A percentile compares a stretch with the other conserved stretches of the same genome.
phyloP scores from a whole-genome alignment of 2,329 filamentous ascomycete genomes.

The Thermoascus crustaceus region DNA sequence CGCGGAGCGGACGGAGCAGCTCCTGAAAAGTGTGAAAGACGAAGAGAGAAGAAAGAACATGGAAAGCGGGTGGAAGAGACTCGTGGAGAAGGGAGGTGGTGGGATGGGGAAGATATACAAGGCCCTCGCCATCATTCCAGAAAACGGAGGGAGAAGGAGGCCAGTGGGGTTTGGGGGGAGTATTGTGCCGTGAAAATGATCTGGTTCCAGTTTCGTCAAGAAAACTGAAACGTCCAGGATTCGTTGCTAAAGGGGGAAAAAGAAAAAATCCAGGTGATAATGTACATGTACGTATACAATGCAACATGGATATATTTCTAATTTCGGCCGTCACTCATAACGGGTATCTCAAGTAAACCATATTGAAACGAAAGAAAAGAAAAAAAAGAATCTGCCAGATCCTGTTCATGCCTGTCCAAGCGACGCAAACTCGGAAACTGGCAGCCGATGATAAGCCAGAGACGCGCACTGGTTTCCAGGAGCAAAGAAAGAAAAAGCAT shows the following conservation, averaged over 20 bases:
- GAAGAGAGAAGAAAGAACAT: conserved; percentile 53
- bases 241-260: conserved; percentile 1
- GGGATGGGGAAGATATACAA: conserved; percentile 97
- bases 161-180: conserved; percentile 88
- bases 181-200: conserved; percentile 18
- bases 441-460: no score
- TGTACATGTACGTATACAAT: conserved; percentile 3
- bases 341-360: conserved; percentile 4
- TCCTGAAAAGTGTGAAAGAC: conserved; percentile 47
- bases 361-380: background rate
- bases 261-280: conserved; percentile 1
- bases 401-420: no score
- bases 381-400: background rate
- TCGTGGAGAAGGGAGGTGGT: conserved; percentile 72
- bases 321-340: no score
- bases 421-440: no score
- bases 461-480: no score
- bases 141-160: conserved; percentile 62
- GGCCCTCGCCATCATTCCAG: conserved; percentile 79
- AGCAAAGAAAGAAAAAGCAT: no score
- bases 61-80: conserved; percentile 65
- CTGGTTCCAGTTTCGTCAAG: conserved; percentile 7
- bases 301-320: background rate
- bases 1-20: conserved; percentile 61
- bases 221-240: conserved; percentile 7